Evolutionary conservation across 306 rosid genomes (phyloP), one percentile per base, ranked within the genome.

Genomic region (Castanea crenata): DNA sequence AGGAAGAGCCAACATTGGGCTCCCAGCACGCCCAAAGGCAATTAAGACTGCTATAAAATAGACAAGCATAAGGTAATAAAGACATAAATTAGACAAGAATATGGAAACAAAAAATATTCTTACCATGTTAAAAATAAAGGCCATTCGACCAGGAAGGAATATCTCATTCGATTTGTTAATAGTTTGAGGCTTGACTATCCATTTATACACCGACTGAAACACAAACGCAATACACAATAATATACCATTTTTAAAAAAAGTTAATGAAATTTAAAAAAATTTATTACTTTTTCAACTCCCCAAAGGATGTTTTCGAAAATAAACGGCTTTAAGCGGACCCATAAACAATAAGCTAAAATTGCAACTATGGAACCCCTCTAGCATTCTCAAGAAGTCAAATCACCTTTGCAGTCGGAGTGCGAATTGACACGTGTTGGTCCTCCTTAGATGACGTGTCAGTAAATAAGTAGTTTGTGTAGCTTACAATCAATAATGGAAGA

Each of bases 121-220:
- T 87, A 95, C 99, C 99, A 89, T 95, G 85, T 91, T 90, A 85
- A 19, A 95, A 79, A 95, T 91, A 74, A 92, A 91, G 55, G 98
- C 51, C 93, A 90, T 92, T 83, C 99, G 90, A 81, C 99, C 97
- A 23, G 98, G 99, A 68, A 95, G 99, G 83, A 95, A 95, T 92
- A 93, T 92, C 87, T 95, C 99, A 77, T 91, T 95, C 71, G 92
- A 86, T 81, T 95, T 95, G 58, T 81, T 84, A 68, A 87, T 86
- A 5, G 94, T 88, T 61, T 92, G 99, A 12, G 99, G 99, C 92
- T 92, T 95, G 76, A 95, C 91, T 18, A 92, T 92, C 89, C 92
- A 92, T 84, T 93, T 92, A 84, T 92, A 95, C 65, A 90, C 98
- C 5, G 99, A 95, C 99, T 95, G 99, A 84, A 88, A 85, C 63